Evolutionary conservation across 2,329 filamentous ascomycete genomes (phyloP), one percentile per base, ranked within the genome.

Genomic region (Nemania abortiva): DNA sequence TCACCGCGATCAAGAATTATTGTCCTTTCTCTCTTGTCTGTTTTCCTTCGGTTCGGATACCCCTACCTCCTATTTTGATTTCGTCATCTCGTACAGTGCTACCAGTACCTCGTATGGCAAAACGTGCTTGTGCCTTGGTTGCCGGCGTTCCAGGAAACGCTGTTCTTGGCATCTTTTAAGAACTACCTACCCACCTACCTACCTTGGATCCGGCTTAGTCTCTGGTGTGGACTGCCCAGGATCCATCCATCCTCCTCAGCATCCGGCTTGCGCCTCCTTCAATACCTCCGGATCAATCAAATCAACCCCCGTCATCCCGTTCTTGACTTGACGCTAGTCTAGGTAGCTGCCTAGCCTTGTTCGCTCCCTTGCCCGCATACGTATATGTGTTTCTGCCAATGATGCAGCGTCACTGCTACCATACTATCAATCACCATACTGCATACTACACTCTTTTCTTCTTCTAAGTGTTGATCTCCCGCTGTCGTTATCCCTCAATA

Each of bases 281-380:
- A 37, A 37, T 6, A 37, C 34, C 34, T 39, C 34, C 34, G 34
- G 7, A 37, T 37, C 34, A 37, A 37, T 37, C 34, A 37, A 37
- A 37, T 37, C 34, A 37, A 37, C 11, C 34, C 34, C 34, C 68
- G 65, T 70, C 68, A 68, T 65, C 62, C 66, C 58, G 61, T 65
- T 55, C 62, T 37, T 37, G 34, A 37, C 34, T 37, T 49, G 66
- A 70, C 53, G 54, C 65, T 58, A 60, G 56, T 34, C 59, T 47
- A 47, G 42, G 42, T 63, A 56, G 31, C 27, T 55, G 52, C 63
- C 49, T 64, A 61, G 56, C 56, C 24, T 59, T 55, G n/a, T 56
- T 52, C 54, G 11, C 34, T 27, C n/a, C 50, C 60, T 54, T 24
- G 31, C 53, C 52, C 22, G 20, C 62, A 24, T 52, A 50, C 63